Conservation (phyloP, 192 early-diverging fungal genomes). For the Cladochytrium replicatum region DNA sequence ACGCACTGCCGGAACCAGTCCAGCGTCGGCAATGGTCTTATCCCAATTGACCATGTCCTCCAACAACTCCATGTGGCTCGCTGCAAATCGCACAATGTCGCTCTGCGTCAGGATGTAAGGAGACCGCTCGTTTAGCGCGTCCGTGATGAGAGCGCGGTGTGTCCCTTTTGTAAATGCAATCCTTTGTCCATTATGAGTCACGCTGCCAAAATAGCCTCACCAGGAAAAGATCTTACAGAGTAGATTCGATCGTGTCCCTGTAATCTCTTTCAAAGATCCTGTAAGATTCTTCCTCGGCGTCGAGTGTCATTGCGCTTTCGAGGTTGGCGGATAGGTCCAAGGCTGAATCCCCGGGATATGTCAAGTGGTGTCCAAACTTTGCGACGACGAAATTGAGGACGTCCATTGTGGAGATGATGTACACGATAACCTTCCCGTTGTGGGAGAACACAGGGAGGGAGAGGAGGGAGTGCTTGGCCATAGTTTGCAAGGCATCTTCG, state of each 20-base stretch:
- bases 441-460: no score
- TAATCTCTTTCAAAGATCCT: slow-evolving; percentile 31
- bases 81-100: slow-evolving; percentile 48
- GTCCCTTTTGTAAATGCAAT: slow-evolving; percentile 41
- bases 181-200: no score
- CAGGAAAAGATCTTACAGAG: slow-evolving; percentile 8
- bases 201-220: no score
- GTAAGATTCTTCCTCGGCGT: slow-evolving; percentile 33
- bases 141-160: slow-evolving; percentile 49
- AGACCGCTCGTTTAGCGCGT: slow-evolving; percentile 18
- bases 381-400: slow-evolving; percentile 23
- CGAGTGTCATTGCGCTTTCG: slow-evolving; percentile 17
- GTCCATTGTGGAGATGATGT: slow-evolving; percentile 45
- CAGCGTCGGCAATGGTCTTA: no score
- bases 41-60: no score
- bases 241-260: slow-evolving; percentile 26
- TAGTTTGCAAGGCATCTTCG: no score
- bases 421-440: no score
- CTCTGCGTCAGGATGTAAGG: slow-evolving; percentile 51
- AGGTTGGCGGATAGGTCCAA: slow-evolving; percentile 12
- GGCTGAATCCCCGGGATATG: background rate
- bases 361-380: no score
- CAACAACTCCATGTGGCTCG: no score
- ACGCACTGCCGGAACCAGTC: no score
- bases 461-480: no score